Evolutionary conservation across 352 stramenopile species (phyloP).

Genomic region (Hyaloperonospora brassicae): DNA sequence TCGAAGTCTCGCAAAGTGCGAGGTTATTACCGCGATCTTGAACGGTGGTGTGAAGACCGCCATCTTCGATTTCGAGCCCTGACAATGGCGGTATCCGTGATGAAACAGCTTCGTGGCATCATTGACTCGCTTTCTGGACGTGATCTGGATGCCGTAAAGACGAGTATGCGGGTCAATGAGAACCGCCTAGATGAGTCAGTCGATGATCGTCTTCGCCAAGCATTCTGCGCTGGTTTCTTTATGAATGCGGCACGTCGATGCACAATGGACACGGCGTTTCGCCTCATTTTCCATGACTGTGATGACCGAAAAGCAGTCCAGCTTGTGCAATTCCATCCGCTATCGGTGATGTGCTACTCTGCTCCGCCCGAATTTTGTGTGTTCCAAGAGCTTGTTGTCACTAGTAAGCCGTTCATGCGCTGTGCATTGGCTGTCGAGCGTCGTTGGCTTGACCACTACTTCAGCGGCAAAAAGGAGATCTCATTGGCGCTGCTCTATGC

Average conservation of each 20-base stretch:
- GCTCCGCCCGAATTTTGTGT: constrained; percentile 47
- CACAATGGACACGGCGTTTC: constrained; percentile 57
- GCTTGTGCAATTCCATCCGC: constrained; percentile 62
- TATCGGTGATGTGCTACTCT: constrained; percentile 43
- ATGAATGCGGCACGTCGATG: constrained; percentile 52
- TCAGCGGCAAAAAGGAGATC: constrained; percentile 25
- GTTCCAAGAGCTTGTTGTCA: constrained; percentile 68
- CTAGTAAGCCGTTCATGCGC: constrained; percentile 66
- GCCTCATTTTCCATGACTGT: constrained; percentile 22
- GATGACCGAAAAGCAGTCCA: constrained; percentile 22
- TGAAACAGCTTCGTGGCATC: constrained; percentile 56
- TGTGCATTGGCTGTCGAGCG: constrained; percentile 39
- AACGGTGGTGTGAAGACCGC: constrained; percentile 47
- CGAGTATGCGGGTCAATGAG: background rate
- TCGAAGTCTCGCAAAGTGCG: constrained; percentile 8
- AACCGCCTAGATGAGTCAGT: constrained; percentile 9
- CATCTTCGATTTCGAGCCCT: constrained; percentile 47
- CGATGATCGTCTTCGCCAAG: constrained; percentile 32
- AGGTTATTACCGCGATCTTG: constrained; percentile 16
- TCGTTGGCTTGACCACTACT: constrained; percentile 45
- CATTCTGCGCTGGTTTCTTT: constrained; percentile 62
- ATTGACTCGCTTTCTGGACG: constrained; percentile 24
- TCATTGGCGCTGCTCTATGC: constrained; percentile 32
- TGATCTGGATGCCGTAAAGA: constrained; percentile 25
- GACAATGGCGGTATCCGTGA: constrained; percentile 42